Percentiles rank a stretch among this genome's conserved stretches.
phyloP scores from a whole-genome alignment of 768 basidiomycete species.

The Leccinum variicolor region DNA sequence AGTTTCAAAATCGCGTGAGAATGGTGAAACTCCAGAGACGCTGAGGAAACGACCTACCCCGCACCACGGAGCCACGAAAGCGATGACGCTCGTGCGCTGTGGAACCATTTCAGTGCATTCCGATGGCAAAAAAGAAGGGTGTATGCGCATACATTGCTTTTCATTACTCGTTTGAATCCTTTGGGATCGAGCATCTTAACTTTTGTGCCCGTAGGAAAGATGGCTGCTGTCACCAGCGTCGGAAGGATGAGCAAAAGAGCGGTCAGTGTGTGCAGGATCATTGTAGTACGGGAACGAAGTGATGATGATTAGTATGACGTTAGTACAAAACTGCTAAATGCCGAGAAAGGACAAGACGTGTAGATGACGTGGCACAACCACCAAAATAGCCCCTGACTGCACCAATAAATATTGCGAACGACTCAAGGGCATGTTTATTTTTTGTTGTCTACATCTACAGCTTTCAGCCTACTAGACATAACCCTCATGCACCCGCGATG shows the following conservation, averaged over 20 bases:
- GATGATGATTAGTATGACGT: background rate
- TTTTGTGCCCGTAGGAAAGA: constrained; percentile 48
- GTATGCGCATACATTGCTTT: constrained; percentile 57
- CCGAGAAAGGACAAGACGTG: background rate
- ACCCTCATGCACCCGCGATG: constrained; percentile 18
- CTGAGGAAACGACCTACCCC: constrained; percentile 56
- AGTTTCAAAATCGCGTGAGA: background rate
- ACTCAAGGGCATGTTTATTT: background rate
- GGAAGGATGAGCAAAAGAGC: constrained; percentile 29
- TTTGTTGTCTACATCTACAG: background rate
- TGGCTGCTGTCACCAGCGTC: constrained; percentile 39
- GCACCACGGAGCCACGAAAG: constrained; percentile 96
- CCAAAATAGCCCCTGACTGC: constrained; percentile 8
- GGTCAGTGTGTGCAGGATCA: constrained; percentile 23
- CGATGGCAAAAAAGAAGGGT: background rate
- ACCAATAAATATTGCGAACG: too few relatives aligned
- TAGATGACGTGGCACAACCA: constrained; percentile 13
- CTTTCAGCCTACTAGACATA: background rate
- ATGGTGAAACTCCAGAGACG: background rate
- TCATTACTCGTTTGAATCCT: constrained; percentile 69
- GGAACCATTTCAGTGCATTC: background rate
- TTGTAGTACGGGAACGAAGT: constrained; percentile 9
- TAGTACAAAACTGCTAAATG: too few relatives aligned
- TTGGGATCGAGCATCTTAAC: constrained; percentile 76
- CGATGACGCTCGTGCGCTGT: constrained; percentile 75